Percentiles rank a stretch among this genome's conserved stretches.
phyloP scores from a whole-genome alignment of 768 basidiomycete genomes.

The Grammothele lineata region DNA sequence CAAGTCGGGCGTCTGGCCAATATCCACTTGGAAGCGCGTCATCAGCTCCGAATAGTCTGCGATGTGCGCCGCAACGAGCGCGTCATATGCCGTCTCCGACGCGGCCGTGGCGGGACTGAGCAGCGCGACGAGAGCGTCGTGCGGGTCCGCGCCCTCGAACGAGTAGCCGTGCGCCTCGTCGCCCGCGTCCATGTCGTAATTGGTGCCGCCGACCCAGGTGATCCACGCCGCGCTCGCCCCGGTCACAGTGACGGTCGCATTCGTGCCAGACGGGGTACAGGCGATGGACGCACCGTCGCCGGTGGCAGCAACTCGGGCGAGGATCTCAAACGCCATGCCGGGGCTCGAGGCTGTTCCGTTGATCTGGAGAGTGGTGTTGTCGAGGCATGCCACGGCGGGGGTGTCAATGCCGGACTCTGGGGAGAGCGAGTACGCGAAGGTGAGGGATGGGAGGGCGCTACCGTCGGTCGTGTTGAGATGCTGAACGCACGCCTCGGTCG shows the following conservation, averaged over 20 bases:
- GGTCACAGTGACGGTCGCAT: slow-evolving; percentile 43
- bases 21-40: slow-evolving; percentile 47
- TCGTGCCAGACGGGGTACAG: slow-evolving; percentile 29
- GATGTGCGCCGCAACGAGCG: slow-evolving; percentile 45
- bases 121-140: slow-evolving; percentile 37
- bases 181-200: slow-evolving; percentile 63
- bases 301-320: slow-evolving; percentile 40
- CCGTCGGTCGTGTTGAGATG: slow-evolving; percentile 38
- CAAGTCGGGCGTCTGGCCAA: slow-evolving; percentile 57
- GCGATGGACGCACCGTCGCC: slow-evolving; percentile 18
- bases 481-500: slow-evolving; percentile 56
- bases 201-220: slow-evolving; percentile 71
- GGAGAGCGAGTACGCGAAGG: slow-evolving; percentile 44
- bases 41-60: slow-evolving; percentile 43
- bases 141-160: slow-evolving; percentile 63
- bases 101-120: slow-evolving; percentile 23
- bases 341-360: slow-evolving; percentile 44
- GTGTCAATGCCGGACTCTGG: slow-evolving; percentile 41
- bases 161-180: slow-evolving; percentile 50
- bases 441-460: slow-evolving; percentile 35
- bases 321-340: slow-evolving; percentile 71
- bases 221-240: slow-evolving; percentile 54
- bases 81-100: slow-evolving; percentile 29
- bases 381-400: slow-evolving; percentile 59
- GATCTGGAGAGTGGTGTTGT: slow-evolving; percentile 50